A percentile compares a stretch with the other conserved stretches of the same genome.
Conservation (phyloP, 495 filamentous ascomycete genomes). For the Lineolata rhizophorae region DNA sequence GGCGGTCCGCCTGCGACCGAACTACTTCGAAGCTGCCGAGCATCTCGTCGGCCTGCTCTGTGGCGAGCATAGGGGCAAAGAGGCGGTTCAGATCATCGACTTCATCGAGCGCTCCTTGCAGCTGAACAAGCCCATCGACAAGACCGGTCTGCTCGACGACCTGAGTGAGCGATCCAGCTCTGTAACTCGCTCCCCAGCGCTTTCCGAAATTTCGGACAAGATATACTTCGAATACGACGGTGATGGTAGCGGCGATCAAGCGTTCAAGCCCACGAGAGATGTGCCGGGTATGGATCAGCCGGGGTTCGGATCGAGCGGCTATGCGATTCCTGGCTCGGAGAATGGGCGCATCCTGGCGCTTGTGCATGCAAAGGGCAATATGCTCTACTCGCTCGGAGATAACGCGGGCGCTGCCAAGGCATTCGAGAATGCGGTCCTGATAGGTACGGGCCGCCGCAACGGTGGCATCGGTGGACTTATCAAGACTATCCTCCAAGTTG, state of each 20-base stretch:
- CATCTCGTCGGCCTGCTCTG: conserved; percentile 82
- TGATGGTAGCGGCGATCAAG: conserved; percentile 22
- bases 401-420: conserved; percentile 65
- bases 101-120: conserved; percentile 64
- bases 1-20: conserved; percentile 63
- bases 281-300: conserved; percentile 18
- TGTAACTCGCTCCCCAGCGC: conserved; percentile 25
- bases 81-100: conserved; percentile 77
- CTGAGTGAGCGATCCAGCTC: conserved; percentile 33
- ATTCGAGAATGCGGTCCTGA: conserved; percentile 87
- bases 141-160: conserved; percentile 27
- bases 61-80: conserved; percentile 54
- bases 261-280: conserved; percentile 11
- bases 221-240: conserved; percentile 34
- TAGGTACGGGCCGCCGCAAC: conserved; percentile 53
- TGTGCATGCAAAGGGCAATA: conserved; percentile 92
- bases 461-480: conserved; percentile 64
- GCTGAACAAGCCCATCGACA: conserved; percentile 25
- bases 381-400: conserved; percentile 83
- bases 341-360: conserved; percentile 86
- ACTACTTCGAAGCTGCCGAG: conserved; percentile 91
- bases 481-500: conserved; percentile 52
- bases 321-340: conserved; percentile 65
- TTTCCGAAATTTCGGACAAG: conserved; percentile 30
- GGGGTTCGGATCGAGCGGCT: conserved; percentile 67